Evolutionary conservation across 768 basidiomycete genomes (phyloP), one percentile per base, ranked within the genome.

Genomic region (Agrocybe pediades): DNA sequence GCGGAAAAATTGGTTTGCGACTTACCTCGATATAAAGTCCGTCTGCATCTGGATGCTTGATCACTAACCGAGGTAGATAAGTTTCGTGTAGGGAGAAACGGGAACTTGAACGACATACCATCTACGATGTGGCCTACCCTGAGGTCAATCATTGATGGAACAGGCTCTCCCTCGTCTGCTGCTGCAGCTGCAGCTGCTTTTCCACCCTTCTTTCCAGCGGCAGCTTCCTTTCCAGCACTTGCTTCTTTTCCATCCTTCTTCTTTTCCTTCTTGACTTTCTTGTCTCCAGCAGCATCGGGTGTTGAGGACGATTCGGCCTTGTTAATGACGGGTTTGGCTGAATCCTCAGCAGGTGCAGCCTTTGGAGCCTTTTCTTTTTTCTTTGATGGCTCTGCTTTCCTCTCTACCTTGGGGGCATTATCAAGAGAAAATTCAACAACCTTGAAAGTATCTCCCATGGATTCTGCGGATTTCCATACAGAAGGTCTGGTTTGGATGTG

Each of bases 1-100:
- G 27, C 24, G 15, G 49, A 15, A n/a, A n/a, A n/a, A n/a, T n/a
- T 25, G 29, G 27, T 44, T 24, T 23, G 29, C 33, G 9, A 54
- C 76, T 29, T 65, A 86, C 90, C 81, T 98, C 96, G 56, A 98
- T 84, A 66, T 98, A 99, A n/a, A 99, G 81, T 46, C 92, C 86
- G 64, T 98, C 97, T 2, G 97, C 97, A 65, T 99, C 97, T 15
- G 97, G 96, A 67, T 99, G 97, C 64, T 91, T 92, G 72, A 85
- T 86, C 63, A 98, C 96, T 96, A 65, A 9, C 41, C n/a, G 41
- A 11, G 24, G 11, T 47, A 42, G 43, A 5, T 29, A 43, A 20
- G 15, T 8, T 15, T 8, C 19, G n/a, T n/a, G n/a, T n/a, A n/a
- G n/a, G 15, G 5, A 24, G 26, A 24, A 30, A 15, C 20, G 15